Percentiles rank a stretch among this genome's conserved stretches.
Evolutionary conservation across 2,329 filamentous ascomycete genomes (phyloP).

Genomic region (Penicillium decumbens): DNA sequence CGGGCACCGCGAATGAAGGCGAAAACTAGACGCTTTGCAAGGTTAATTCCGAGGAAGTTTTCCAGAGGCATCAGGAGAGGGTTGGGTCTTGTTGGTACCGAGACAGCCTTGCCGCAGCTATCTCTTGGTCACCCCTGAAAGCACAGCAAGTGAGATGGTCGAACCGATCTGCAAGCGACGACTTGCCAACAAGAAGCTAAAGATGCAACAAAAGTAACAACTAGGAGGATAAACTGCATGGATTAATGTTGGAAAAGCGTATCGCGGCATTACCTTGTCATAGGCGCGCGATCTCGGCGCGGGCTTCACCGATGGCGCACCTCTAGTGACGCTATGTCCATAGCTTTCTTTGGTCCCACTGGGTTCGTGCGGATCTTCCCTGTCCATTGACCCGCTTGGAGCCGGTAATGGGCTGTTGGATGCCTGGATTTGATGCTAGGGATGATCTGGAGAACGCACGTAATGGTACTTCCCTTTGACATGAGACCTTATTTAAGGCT

Average conservation of each 20-base stretch:
- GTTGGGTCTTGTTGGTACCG: not conserved
- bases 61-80: not conserved
- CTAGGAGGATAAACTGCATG: not conserved
- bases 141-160: not conserved
- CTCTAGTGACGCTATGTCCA: constrained; percentile 20
- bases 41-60: too few species aligned
- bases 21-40: not conserved
- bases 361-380: constrained; percentile 15
- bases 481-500: constrained; percentile 8
- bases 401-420: constrained; percentile 14
- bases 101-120: not conserved
- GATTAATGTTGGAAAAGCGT: not conserved
- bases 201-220: not conserved
- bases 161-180: not conserved
- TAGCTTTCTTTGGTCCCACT: constrained; percentile 23
- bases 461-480: not conserved
- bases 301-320: constrained; percentile 1
- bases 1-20: not conserved
- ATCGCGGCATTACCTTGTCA: not conserved
- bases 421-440: constrained; percentile 12
- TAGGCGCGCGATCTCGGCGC: not conserved
- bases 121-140: not conserved
- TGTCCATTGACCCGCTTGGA: constrained; percentile 23
- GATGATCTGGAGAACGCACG: constrained; percentile 19
- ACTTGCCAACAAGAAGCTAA: not conserved